Conservation (phyloP, 805 yeast genomes). For the Jamesozyma spencerorum region DNA sequence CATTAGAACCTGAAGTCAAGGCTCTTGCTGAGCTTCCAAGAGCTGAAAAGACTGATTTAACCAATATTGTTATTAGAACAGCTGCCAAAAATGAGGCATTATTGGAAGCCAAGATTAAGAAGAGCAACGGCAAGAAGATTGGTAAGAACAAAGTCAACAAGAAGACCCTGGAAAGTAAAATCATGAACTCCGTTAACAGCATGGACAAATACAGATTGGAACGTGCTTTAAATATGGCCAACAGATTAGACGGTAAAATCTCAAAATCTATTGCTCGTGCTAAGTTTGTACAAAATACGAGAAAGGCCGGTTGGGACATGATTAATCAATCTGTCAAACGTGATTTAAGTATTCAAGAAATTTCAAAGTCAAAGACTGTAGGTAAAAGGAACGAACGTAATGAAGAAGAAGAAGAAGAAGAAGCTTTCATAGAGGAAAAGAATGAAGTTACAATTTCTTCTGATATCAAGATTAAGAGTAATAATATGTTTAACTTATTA, state of each 20-base stretch:
- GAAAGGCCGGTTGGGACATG: conserved; percentile 68
- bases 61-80: conserved; percentile 58
- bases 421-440: conserved; percentile 6
- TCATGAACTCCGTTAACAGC: conserved; percentile 21
- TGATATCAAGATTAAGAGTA: neutral
- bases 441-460: neutral
- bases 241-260: conserved; percentile 51
- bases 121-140: conserved; percentile 33
- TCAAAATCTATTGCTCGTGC: conserved; percentile 57
- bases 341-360: conserved; percentile 10
- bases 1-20: conserved; percentile 38
- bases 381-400: conserved; percentile 1
- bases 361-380: conserved; percentile 1
- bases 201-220: conserved; percentile 35
- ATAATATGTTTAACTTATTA: conserved; percentile 26
- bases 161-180: conserved; percentile 15
- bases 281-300: conserved; percentile 47
- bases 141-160: conserved; percentile 18
- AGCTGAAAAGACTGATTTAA: conserved; percentile 48
- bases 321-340: conserved; percentile 44
- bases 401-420: conserved; percentile 15
- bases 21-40: conserved; percentile 47
- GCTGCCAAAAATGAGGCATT: conserved; percentile 57
- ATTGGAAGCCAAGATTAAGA: conserved; percentile 46
- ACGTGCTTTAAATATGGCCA: conserved; percentile 43